Base-by-base conservation (phyloP, 1,284 basidiomycete genomes). In the Pseudozyma hubeiensis region DNA sequence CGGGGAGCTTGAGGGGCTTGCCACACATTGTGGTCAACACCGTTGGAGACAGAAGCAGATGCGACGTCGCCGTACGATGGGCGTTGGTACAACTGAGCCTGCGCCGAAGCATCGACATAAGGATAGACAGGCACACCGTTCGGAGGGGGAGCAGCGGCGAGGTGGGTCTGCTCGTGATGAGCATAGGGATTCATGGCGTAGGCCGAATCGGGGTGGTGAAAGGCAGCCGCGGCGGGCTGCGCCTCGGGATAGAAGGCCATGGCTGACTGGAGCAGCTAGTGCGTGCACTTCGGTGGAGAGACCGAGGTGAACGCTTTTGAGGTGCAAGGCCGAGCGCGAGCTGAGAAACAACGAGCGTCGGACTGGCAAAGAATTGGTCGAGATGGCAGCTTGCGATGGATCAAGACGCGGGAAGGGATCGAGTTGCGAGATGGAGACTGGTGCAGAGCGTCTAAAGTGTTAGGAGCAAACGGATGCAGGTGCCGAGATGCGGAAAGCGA, bases 1-100 rank as follows among this genome's bases (percentile, higher is more conserved):
- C 71, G 56, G 11, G 71, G 71, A 19, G 71, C 71, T 53, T 74
- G 71, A 46, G 71, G 71, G 41, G 71, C 48, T 50, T 74, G 71
- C 71, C 71, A 74, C n/a, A 60, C 54, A 24, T 47, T 58, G 3
- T 65, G 61, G 5, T 74, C 65, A 29, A 59, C 41, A 16, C 43
- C 44, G 19, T 47, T 40, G 13, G n/a, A 37, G 17, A 51, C 30
- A 9, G 50, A 29, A 2, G 60, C 29, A 24, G 48, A 53, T 13
- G 51, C 19, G 11, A 43, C 19, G 24, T 67, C 64, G 35, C 24
- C 53, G 34, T 72, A 66, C 1, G 64, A 39, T 14, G 54, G 63
- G 34, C 48, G 53, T 29, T 60, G 59, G 41, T 60, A 63, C 56
- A 59, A 41, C 10, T 61, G 57, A 14, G 56, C 11, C 41, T 64